These are phyloP conservation scores for Agrostemma githago DNA, from an alignment of 148 eudicot genomes.

Conservation along the genomic window DNA sequence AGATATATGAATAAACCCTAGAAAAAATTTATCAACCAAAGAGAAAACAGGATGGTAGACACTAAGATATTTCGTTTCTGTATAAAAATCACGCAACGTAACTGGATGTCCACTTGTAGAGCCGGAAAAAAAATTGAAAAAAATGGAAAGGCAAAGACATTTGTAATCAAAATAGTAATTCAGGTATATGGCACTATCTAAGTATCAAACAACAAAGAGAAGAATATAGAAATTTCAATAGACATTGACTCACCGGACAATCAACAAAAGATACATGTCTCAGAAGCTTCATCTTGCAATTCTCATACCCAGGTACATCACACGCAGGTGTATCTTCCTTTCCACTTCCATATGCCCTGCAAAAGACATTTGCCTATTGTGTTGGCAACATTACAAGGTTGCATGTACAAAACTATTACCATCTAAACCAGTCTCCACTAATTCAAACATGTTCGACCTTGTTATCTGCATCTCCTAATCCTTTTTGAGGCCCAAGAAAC, in stretches of 20 bases:
- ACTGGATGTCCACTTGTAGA: not conserved
- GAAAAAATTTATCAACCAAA: not conserved
- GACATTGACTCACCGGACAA: slow-evolving; percentile 62
- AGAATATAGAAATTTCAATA: not conserved
- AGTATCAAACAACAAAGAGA: not conserved
- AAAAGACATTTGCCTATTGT: slow-evolving; percentile 10
- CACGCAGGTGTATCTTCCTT: slow-evolving; percentile 93
- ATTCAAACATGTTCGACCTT: not conserved
- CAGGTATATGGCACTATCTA: not conserved
- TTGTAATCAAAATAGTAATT: not conserved
- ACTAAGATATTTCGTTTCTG: not conserved
- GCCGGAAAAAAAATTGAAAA: not conserved
- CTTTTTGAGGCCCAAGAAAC: not conserved
- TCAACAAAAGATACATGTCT: slow-evolving; percentile 97
- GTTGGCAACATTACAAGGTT: not conserved
- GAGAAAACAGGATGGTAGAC: too few relatives aligned
- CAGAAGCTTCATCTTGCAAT: slow-evolving; percentile 78
- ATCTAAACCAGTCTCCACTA: not conserved
- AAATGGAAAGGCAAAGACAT: not conserved
- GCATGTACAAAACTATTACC: not conserved
- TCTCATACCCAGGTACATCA: slow-evolving; percentile 97
- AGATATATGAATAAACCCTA: not conserved
- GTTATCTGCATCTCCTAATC: not conserved
- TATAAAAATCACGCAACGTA: not conserved
- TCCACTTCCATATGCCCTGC: slow-evolving; percentile 99